Percentiles rank a stretch among this genome's conserved stretches.
phyloP scores from a whole-genome alignment of 2,329 filamentous ascomycete genomes.

The Epicoccum nigrum region DNA sequence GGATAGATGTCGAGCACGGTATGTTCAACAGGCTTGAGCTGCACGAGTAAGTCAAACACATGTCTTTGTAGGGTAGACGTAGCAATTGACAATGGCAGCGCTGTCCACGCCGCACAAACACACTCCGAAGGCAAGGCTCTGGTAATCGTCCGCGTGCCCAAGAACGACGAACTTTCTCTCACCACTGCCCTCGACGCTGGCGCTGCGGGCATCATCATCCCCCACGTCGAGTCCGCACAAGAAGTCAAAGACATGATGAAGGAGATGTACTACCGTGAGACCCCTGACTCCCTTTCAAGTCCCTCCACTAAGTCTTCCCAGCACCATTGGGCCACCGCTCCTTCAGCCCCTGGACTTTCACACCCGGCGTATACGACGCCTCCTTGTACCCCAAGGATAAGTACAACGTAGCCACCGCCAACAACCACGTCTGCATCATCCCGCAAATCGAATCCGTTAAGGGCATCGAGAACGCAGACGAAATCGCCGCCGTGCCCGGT shows the following conservation, averaged over 20 bases:
- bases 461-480: conserved; percentile 33
- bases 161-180: conserved; percentile 31
- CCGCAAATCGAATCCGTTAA: conserved; percentile 36
- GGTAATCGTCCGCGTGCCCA: conserved; percentile 34
- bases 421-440: conserved; percentile 36
- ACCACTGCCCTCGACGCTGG: conserved; percentile 35
- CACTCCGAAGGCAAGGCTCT: conserved; percentile 33
- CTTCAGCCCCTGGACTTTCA: conserved; percentile 36
- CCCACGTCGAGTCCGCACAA: conserved; percentile 30
- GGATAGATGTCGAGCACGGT: conserved; percentile 37
- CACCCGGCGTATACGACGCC: conserved; percentile 21
- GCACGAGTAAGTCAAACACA: conserved; percentile 27
- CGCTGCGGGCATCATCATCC: conserved; percentile 32
- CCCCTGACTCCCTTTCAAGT: no score
- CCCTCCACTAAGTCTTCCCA: not conserved
- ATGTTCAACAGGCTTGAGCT: conserved; percentile 35
- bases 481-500: conserved; percentile 36
- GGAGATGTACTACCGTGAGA: conserved; percentile 28
- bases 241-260: conserved; percentile 34
- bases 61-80: not conserved
- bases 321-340: conserved; percentile 31
- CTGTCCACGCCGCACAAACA: conserved; percentile 35
- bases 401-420: conserved; percentile 32
- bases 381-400: conserved; percentile 32
- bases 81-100: conserved; percentile 16